These are phyloP conservation scores for Wickerhamiella alocasiicola DNA, from an alignment of 805 yeast species.

Conservation along the genomic window DNA sequence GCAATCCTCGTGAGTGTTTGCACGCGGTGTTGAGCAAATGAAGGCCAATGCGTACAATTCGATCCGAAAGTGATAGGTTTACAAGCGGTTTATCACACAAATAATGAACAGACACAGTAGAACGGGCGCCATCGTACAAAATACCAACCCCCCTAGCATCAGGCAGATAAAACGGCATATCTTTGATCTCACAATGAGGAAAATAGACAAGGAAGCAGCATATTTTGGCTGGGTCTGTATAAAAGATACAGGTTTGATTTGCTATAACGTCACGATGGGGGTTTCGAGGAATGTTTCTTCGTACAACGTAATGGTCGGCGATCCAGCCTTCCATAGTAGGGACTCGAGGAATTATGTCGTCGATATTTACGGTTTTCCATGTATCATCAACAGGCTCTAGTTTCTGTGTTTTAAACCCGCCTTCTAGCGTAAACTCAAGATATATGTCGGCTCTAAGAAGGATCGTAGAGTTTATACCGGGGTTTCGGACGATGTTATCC, in stretches of 20 bases:
- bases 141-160: slow-evolving; percentile 70
- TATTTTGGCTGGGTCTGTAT: slow-evolving; percentile 21
- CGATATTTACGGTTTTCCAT: slow-evolving; percentile 10
- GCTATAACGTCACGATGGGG: slow-evolving; percentile 73
- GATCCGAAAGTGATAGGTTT: slow-evolving; percentile 27
- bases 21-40: slow-evolving; percentile 65
- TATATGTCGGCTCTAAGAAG: slow-evolving; percentile 75
- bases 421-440: slow-evolving; percentile 16
- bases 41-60: slow-evolving; percentile 72
- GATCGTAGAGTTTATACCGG: slow-evolving; percentile 85
- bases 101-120: slow-evolving; percentile 50
- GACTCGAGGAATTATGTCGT: slow-evolving; percentile 13
- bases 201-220: slow-evolving; percentile 51
- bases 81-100: slow-evolving; percentile 32
- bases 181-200: slow-evolving; percentile 57
- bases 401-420: slow-evolving; percentile 8
- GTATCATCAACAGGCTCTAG: slow-evolving; percentile 9
- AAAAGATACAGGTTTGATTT: slow-evolving; percentile 69
- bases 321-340: slow-evolving; percentile 9
- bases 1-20: slow-evolving; percentile 75
- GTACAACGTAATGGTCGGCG: slow-evolving; percentile 36
- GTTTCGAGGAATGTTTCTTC: slow-evolving; percentile 84
- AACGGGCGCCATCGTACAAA: slow-evolving; percentile 24
- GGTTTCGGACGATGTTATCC: slow-evolving; percentile 66
- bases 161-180: slow-evolving; percentile 83